phyloP scores from a whole-genome alignment of 352 stramenopile genomes.

The Globisporangium apiculatum region DNA sequence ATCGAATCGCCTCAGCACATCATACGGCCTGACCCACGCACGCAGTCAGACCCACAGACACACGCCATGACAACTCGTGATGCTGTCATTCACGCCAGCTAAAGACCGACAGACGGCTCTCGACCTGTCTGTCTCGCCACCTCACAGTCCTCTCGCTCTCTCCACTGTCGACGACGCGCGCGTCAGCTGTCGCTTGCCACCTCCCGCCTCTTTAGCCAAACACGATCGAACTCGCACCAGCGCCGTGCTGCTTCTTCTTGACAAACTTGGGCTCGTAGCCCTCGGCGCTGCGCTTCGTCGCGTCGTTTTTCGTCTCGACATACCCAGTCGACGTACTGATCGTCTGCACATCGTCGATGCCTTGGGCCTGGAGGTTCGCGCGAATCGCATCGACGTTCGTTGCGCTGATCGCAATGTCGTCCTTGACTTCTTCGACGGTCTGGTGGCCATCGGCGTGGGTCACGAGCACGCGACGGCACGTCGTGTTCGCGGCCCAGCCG shows the following conservation, averaged over 20 bases:
- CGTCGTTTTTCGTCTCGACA: slow-evolving; percentile 19
- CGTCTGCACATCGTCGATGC: slow-evolving; percentile 16
- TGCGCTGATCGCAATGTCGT: slow-evolving; percentile 34
- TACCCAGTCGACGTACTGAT: slow-evolving; percentile 8
- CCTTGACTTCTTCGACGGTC: slow-evolving; percentile 33
- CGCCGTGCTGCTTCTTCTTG: slow-evolving; percentile 78
- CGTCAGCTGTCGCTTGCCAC: neutral
- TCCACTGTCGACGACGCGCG: slow-evolving; percentile 1
- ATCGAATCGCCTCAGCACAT: no score
- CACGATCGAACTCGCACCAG: slow-evolving; percentile 73
- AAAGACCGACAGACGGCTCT: no score
- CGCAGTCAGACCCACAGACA: no score
- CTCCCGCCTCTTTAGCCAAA: slow-evolving; percentile 44
- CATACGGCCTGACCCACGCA: no score
- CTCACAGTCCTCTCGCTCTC: neutral
- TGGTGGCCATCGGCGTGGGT: slow-evolving; percentile 45
- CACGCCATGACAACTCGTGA: no score
- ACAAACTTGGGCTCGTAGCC: slow-evolving; percentile 43
- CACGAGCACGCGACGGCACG: slow-evolving; percentile 56
- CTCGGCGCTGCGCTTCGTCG: slow-evolving; percentile 15
- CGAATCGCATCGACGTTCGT: slow-evolving; percentile 21
- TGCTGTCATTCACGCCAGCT: no score
- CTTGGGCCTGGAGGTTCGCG: slow-evolving; percentile 40
- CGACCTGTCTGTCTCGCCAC: neutral
- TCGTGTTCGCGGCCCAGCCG: slow-evolving; percentile 54